Conservation (phyloP, 73 alveolate genomes). For the Durusdinium trenchii region DNA sequence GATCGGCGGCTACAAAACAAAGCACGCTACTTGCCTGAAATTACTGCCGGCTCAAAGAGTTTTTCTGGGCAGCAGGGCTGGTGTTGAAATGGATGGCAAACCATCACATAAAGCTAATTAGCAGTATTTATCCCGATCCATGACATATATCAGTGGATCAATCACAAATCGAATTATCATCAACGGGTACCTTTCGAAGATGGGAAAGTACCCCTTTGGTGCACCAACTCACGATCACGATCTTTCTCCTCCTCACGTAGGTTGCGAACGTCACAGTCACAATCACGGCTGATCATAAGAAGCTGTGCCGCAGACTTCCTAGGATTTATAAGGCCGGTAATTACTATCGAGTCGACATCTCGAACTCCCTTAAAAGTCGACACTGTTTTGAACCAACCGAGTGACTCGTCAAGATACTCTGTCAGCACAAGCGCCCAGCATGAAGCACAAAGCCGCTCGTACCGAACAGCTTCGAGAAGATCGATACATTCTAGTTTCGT, state of each 20-base stretch:
- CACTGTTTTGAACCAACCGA: background rate
- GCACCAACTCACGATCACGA: no score
- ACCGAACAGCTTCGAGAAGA: background rate
- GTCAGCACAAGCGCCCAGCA: constrained; percentile 1
- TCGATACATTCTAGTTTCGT: background rate
- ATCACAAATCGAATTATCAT: no score
- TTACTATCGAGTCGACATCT: background rate
- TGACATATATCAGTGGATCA: no score
- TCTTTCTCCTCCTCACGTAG: background rate
- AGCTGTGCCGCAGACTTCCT: background rate
- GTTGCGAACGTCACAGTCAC: background rate
- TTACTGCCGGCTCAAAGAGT: no score
- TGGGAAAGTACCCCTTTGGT: no score
- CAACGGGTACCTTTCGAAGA: no score
- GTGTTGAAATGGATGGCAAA: no score
- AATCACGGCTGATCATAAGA: background rate
- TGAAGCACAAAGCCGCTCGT: background rate
- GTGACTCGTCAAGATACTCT: background rate
- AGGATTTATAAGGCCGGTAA: background rate
- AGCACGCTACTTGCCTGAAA: no score
- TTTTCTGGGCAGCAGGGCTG: no score
- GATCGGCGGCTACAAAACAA: no score
- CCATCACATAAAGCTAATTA: no score
- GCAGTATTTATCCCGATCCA: no score
- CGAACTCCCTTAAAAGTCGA: background rate